Conservation (phyloP, 495 filamentous ascomycete genomes). For the Trichodelitschia bisporula region DNA sequence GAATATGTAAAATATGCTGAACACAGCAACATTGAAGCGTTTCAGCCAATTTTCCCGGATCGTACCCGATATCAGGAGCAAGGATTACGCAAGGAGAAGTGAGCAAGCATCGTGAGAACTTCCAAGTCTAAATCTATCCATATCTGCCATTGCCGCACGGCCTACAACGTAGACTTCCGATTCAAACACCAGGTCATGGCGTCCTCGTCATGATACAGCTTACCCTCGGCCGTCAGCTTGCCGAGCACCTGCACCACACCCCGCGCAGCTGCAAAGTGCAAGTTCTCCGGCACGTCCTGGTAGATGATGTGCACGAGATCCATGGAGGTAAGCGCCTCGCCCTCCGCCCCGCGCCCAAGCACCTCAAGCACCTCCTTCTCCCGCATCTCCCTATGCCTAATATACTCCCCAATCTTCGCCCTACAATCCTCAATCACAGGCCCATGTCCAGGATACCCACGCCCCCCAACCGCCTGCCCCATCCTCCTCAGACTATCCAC, state of each 20-base stretch:
- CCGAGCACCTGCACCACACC: constrained; percentile 17
- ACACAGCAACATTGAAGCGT: not conserved
- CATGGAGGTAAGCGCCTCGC: constrained; percentile 24
- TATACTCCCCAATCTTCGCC: constrained; percentile 51
- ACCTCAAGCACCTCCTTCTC: constrained; percentile 62
- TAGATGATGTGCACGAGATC: constrained; percentile 77
- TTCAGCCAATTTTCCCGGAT: too few relatives aligned
- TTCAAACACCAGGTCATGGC: too few relatives aligned
- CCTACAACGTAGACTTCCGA: too few relatives aligned
- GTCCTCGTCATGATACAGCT: constrained; percentile 10
- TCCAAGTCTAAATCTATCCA: not conserved
- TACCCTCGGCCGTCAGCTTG: constrained; percentile 16
- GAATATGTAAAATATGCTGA: too few relatives aligned
- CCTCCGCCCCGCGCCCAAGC: constrained; percentile 20
- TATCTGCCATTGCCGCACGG: not conserved
- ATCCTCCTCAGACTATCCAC: constrained; percentile 49
- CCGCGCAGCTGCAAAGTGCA: constrained; percentile 34
- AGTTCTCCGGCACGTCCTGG: constrained; percentile 42
- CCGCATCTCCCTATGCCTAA: constrained; percentile 49
- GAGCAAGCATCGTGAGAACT: not conserved
- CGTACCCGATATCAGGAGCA: not conserved
- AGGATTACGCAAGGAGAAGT: not conserved
- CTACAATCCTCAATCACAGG: constrained; percentile 40
- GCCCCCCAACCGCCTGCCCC: constrained; percentile 33
- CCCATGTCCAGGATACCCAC: constrained; percentile 82